Percentiles rank a stretch among this genome's conserved stretches.
These are phyloP conservation scores for Umbelopsis ramanniana DNA, from an alignment of 192 early-diverging fungal genomes.

Conservation along the genomic window DNA sequence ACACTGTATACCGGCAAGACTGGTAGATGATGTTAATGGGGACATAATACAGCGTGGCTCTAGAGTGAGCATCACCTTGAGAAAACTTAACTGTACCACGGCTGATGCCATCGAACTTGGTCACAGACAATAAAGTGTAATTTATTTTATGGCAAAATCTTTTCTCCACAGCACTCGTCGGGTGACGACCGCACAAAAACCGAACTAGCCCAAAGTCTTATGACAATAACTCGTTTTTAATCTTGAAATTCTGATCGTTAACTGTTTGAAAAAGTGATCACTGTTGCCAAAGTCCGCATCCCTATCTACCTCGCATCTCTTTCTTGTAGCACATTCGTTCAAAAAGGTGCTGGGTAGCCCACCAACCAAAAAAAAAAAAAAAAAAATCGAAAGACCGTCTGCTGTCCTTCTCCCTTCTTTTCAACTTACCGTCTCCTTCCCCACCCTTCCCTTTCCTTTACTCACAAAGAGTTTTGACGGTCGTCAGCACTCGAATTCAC, in stretches of 20 bases:
- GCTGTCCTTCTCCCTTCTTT: conserved; percentile 16
- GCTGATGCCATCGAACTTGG: not conserved
- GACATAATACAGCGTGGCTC: conserved; percentile 42
- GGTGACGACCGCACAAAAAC: conserved; percentile 11
- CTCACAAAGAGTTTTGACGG: not conserved
- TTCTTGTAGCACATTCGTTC: conserved; percentile 9
- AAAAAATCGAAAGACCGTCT: conserved; percentile 16
- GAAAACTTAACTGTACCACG: conserved; percentile 31
- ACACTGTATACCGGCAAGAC: conserved; percentile 49
- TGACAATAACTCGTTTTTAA: not conserved
- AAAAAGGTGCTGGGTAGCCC: not conserved
- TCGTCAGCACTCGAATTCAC: conserved; percentile 3
- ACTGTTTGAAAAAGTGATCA: not conserved
- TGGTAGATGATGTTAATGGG: conserved; percentile 36
- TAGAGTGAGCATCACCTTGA: conserved; percentile 51
- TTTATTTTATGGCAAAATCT: not conserved
- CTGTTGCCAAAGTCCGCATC: not conserved
- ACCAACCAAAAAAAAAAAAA: conserved; percentile 2
- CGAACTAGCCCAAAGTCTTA: conserved; percentile 4
- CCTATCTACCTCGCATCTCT: not conserved
- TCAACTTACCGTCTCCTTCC: conserved; percentile 4
- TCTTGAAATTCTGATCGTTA: no score
- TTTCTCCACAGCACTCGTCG: not conserved
- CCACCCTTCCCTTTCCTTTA: conserved; percentile 23
- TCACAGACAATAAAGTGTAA: not conserved